Conservation (phyloP, 2,329 filamentous ascomycete genomes). For the Huntiella omanensis region DNA sequence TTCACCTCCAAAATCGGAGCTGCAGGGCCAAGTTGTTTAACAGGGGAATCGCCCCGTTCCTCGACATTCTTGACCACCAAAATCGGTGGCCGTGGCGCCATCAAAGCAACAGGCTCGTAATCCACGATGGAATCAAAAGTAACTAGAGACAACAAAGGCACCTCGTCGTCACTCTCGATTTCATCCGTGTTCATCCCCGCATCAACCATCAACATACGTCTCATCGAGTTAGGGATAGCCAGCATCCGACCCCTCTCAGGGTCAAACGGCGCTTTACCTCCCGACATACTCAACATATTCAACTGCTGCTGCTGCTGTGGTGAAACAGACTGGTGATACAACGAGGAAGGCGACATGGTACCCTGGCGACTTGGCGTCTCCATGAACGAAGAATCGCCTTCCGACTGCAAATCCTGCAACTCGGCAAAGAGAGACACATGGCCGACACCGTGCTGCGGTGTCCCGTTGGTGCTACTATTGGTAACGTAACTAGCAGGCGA, state of each 20-base stretch:
- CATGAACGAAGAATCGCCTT: slow-evolving; percentile 50
- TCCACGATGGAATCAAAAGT: slow-evolving; percentile 4
- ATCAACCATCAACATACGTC: slow-evolving; percentile 33
- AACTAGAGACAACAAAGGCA: slow-evolving; percentile 11
- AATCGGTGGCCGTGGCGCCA: neutral
- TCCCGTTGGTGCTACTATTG: slow-evolving; percentile 26
- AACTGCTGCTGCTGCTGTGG: slow-evolving; percentile 30
- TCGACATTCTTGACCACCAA: slow-evolving; percentile 2
- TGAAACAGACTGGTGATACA: slow-evolving; percentile 24
- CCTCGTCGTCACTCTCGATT: slow-evolving; percentile 22
- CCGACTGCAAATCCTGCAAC: slow-evolving; percentile 59
- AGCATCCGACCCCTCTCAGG: slow-evolving; percentile 2
- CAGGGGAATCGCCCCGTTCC: slow-evolving; percentile 1
- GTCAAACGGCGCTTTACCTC: slow-evolving; percentile 19
- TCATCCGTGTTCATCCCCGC: slow-evolving; percentile 40
- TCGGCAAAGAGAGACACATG: slow-evolving; percentile 82
- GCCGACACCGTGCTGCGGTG: slow-evolving; percentile 27
- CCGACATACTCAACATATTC: slow-evolving; percentile 12
- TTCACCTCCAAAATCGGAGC: slow-evolving; percentile 3
- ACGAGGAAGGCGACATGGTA: slow-evolving; percentile 31
- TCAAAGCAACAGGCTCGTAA: slow-evolving; percentile 5
- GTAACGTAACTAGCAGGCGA: slow-evolving; percentile 39
- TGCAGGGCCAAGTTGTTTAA: slow-evolving; percentile 2
- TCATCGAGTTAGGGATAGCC: slow-evolving; percentile 8
- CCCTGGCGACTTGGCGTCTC: slow-evolving; percentile 35